Evolutionary conservation across 148 eudicot species (phyloP).

Genomic region (Tetragonia tetragonoides): DNA sequence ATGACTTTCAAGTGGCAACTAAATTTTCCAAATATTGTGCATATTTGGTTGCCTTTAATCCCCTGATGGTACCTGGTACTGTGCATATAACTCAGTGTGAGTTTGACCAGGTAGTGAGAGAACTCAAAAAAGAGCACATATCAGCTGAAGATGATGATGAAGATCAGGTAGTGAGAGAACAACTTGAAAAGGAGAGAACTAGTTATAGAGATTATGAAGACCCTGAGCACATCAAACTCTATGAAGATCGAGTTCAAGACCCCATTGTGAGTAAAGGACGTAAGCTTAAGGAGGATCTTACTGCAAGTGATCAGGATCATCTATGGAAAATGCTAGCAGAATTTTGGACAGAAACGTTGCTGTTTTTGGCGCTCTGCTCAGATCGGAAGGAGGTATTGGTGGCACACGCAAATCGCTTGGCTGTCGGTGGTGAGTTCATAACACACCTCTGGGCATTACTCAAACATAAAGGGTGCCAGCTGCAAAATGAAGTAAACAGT

Average conservation of each 20-base stretch:
- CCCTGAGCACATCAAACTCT: too few relatives aligned
- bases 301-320: neutral
- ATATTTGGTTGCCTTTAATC: neutral
- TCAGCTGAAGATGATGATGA: neutral
- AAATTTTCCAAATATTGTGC: neutral
- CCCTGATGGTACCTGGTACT: conserved; percentile 7
- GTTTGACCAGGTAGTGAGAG: conserved; percentile 11
- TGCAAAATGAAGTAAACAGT: too few relatives aligned
- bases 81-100: conserved; percentile 13
- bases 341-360: conserved; percentile 16
- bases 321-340: conserved; percentile 13
- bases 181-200: too few relatives aligned
- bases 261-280: neutral
- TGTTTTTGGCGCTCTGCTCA: conserved; percentile 8
- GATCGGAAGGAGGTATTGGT: neutral
- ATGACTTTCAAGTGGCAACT: neutral
- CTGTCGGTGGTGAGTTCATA: conserved; percentile 8
- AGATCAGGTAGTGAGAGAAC: neutral
- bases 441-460: conserved; percentile 15
- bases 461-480: conserved; percentile 8
- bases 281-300: neutral
- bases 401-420: conserved; percentile 8
- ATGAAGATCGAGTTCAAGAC: neutral
- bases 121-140: neutral
- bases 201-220: too few relatives aligned